Conservation (phyloP, 1,284 basidiomycete genomes). For the Boletus austroedulis region DNA sequence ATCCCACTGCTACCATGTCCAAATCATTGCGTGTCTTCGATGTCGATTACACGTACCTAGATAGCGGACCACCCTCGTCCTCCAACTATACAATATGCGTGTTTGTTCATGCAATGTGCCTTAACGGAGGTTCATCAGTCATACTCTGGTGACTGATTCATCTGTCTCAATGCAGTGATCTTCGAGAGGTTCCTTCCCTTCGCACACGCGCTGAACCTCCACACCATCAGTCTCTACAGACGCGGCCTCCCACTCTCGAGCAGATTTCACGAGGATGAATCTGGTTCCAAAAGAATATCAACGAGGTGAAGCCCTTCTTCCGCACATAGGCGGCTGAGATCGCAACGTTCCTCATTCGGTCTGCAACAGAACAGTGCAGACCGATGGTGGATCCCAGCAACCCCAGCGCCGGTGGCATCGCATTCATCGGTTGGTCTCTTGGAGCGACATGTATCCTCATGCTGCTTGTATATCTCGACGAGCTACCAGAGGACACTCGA, state of each 20-base stretch:
- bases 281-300: constrained; percentile 15
- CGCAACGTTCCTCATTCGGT: constrained; percentile 22
- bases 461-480: constrained; percentile 23
- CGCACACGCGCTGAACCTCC: constrained; percentile 23
- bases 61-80: constrained; percentile 20
- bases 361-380: constrained; percentile 20
- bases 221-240: constrained; percentile 26
- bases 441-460: constrained; percentile 10
- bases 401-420: constrained; percentile 17
- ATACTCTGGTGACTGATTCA: neutral
- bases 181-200: constrained; percentile 25
- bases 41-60: constrained; percentile 22
- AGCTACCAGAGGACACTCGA: constrained; percentile 6
- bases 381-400: constrained; percentile 8
- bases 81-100: constrained; percentile 27
- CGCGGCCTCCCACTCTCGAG: constrained; percentile 31
- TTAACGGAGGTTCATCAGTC: constrained; percentile 22
- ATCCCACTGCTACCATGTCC: neutral
- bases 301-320: constrained; percentile 18
- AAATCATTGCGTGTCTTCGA: constrained; percentile 17
- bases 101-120: constrained; percentile 21
- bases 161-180: neutral
- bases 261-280: constrained; percentile 12
- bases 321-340: constrained; percentile 24
- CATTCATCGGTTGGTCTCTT: constrained; percentile 30